These are phyloP conservation scores for Phalaenopsis hybrid DNA, from an alignment of 116 monocot species.

Conservation along the genomic window DNA sequence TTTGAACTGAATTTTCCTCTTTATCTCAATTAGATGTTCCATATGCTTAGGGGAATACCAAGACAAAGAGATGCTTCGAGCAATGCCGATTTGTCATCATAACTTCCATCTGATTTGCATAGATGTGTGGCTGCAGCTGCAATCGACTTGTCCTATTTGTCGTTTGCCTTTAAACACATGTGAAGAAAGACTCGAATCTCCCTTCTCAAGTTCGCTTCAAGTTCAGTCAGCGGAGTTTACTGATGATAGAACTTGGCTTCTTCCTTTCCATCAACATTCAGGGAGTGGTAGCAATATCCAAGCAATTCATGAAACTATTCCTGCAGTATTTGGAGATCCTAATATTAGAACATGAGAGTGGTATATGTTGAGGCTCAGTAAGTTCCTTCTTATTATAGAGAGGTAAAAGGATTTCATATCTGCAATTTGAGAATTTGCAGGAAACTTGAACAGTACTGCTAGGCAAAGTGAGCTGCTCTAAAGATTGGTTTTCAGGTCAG, in stretches of 20 bases:
- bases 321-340: slow-evolving; percentile 13
- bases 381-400: background rate
- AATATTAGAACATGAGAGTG: slow-evolving; percentile 9
- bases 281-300: slow-evolving; percentile 14
- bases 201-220: slow-evolving; percentile 3
- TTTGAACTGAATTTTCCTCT: background rate
- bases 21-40: slow-evolving; percentile 41
- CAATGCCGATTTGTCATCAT: slow-evolving; percentile 66
- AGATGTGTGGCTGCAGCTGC: slow-evolving; percentile 64
- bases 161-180: slow-evolving; percentile 42
- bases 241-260: slow-evolving; percentile 16
- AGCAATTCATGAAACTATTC: slow-evolving; percentile 11
- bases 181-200: slow-evolving; percentile 19
- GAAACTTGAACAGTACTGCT: background rate
- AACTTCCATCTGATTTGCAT: slow-evolving; percentile 72
- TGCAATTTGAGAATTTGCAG: background rate
- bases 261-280: slow-evolving; percentile 11
- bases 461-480: no score
- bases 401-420: background rate
- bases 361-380: slow-evolving; percentile 6
- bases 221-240: background rate
- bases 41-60: slow-evolving; percentile 75
- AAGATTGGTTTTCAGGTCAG: no score
- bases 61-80: slow-evolving; percentile 68
- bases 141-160: slow-evolving; percentile 77